phyloP scores from a whole-genome alignment of 1,284 basidiomycete species.

The Tetrapyrgos nigripes region DNA sequence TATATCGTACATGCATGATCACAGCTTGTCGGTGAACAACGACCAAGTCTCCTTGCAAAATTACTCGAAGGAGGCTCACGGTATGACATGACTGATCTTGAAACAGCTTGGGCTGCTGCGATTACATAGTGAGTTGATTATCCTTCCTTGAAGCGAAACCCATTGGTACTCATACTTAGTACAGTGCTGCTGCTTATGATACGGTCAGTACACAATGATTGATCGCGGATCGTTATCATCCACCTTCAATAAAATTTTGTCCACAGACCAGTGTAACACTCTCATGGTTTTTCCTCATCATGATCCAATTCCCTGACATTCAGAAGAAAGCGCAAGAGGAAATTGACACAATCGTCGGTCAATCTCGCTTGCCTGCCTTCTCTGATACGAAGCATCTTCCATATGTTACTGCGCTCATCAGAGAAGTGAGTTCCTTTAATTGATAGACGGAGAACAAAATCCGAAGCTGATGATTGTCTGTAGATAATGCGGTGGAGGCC shows the following conservation, averaged over 20 bases:
- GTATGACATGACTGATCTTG: background rate
- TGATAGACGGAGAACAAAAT: background rate
- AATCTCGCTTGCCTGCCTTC: constrained; percentile 5
- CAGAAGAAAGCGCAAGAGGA: constrained; percentile 7
- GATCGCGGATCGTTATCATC: too few species aligned
- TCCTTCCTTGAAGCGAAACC: background rate
- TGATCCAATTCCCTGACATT: constrained; percentile 4
- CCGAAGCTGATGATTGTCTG: too few species aligned
- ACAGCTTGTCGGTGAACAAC: background rate
- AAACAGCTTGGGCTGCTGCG: constrained; percentile 8
- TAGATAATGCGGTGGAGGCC: constrained; percentile 11
- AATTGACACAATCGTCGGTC: constrained; percentile 8
- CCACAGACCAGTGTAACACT: constrained; percentile 7
- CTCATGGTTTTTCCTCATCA: constrained; percentile 5
- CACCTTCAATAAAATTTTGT: background rate
- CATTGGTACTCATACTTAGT: background rate
- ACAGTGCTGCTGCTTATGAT: constrained; percentile 5
- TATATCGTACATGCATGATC: background rate
- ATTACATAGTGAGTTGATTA: background rate
- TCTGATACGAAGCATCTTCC: constrained; percentile 10
- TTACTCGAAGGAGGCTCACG: background rate
- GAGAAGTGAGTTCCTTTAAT: constrained; percentile 6
- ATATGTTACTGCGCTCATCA: constrained; percentile 8
- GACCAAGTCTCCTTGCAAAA: constrained; percentile 3
- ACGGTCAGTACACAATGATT: constrained; percentile 3